Base-by-base conservation (phyloP, 2,329 filamentous ascomycete genomes). In the Dactylonectria estremocensis region DNA sequence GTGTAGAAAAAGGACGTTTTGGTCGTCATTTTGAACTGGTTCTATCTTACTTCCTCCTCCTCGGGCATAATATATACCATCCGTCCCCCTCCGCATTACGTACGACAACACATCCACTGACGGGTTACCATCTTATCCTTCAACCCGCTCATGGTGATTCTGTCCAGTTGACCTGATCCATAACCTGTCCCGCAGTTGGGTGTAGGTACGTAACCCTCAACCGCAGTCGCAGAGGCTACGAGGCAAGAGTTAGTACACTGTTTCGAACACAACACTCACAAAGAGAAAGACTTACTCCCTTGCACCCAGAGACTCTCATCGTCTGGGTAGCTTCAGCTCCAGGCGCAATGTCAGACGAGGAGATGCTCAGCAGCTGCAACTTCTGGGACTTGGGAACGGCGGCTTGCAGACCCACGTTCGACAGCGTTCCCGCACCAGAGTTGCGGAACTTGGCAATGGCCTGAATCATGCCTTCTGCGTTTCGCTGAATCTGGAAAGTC, bases 361-460 rank as follows among this genome's bases (percentile, higher is more conserved):
- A 97, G 72, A 99, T 97, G 66, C 92, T 94, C 79, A 97, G 92
- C 72, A 99, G 84, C 79, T 98, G 95, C 76, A 99, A 83, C 80
- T 96, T 97, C 83, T 99, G 96, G 50, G 93, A 94, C 83, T 98
- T 99, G 9, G 96, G 96, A 61, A 99, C 96, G 1, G 96, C 96
- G 49, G 95, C 96, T 80, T 99, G 96, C 72, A 99, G 81, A 28
- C 93, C 94, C 33, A 98, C 93, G 52, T 88, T 89, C 16, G 91
- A 91, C 55, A 98, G 85, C 14, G 85, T 83, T 14, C 86, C 87
- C 33, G 92, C 89, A 65, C 87, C 86, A 0, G 83, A 88, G 80
- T 98, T 98, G 45, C 89, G 89, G 86, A 99, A 99, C 9, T 91
- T 90, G 16, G 95, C 95, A 56, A 92, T 86, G 7, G 97, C 91